phyloP scores from a whole-genome alignment of 768 basidiomycete species.

The Hirschioporus abietinus region DNA sequence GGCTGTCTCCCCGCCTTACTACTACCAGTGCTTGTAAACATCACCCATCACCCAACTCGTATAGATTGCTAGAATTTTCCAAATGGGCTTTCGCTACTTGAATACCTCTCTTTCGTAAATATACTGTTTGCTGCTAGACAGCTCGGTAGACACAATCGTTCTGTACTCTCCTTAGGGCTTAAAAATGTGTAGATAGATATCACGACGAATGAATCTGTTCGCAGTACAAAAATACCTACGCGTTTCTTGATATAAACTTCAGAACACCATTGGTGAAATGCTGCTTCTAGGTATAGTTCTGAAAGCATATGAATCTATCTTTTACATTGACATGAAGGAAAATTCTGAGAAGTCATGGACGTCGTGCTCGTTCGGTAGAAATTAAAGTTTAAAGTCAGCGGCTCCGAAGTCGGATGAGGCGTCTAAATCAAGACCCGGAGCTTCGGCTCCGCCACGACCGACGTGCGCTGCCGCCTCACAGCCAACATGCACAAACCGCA shows the following conservation, averaged over 20 bases:
- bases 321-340: no score
- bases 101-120: neutral
- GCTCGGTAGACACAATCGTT: neutral
- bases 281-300: no score
- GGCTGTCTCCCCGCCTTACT: conserved; percentile 44
- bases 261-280: no score
- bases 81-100: neutral
- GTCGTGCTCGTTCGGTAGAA: neutral
- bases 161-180: neutral
- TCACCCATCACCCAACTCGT: neutral
- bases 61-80: neutral
- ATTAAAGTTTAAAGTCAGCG: neutral
- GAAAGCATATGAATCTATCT: no score
- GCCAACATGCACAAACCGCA: neutral
- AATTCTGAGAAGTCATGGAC: neutral
- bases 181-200: neutral
- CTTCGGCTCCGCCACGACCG: neutral
- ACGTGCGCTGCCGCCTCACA: neutral
- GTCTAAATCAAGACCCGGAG: neutral
- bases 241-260: no score
- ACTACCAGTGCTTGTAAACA: conserved; percentile 33
- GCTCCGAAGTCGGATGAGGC: neutral
- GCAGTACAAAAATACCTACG: no score
- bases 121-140: neutral
- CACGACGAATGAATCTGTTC: no score